These are phyloP conservation scores for Jatropha curcas DNA, from an alignment of 345 rosid genomes.

Conservation along the genomic window DNA sequence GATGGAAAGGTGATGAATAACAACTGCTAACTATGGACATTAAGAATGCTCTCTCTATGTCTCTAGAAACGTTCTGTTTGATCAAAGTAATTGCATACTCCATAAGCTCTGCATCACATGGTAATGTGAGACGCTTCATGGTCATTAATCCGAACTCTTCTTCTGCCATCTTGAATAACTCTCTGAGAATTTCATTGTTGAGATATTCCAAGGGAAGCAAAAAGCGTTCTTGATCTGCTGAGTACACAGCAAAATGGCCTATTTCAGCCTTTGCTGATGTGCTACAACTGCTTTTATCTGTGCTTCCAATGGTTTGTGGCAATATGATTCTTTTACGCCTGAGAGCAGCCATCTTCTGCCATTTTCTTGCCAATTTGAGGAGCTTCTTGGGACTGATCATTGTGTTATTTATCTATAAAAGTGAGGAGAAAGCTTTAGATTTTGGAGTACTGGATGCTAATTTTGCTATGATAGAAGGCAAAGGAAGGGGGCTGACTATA, in stretches of 20 bases:
- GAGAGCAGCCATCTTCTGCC: conserved; percentile 1
- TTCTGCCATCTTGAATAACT: background rate
- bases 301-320: background rate
- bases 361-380: conserved; percentile 10
- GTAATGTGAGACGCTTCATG: background rate
- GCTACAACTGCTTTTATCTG: background rate
- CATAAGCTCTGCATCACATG: conserved; percentile 2
- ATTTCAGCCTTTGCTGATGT: conserved; percentile 2
- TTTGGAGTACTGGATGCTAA: background rate
- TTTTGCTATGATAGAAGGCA: background rate
- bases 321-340: background rate
- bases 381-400: conserved; percentile 13
- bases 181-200: background rate
- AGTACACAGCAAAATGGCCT: background rate
- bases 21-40: background rate
- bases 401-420: background rate
- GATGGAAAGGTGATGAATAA: background rate
- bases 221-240: background rate
- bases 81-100: conserved; percentile 8
- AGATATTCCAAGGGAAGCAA: background rate
- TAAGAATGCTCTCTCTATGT: background rate
- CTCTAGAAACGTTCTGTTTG: background rate
- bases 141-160: background rate
- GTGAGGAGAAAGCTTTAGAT: background rate
- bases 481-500: background rate